These are phyloP conservation scores for Quercus gilva DNA, from an alignment of 306 rosid genomes.

Conservation along the genomic window DNA sequence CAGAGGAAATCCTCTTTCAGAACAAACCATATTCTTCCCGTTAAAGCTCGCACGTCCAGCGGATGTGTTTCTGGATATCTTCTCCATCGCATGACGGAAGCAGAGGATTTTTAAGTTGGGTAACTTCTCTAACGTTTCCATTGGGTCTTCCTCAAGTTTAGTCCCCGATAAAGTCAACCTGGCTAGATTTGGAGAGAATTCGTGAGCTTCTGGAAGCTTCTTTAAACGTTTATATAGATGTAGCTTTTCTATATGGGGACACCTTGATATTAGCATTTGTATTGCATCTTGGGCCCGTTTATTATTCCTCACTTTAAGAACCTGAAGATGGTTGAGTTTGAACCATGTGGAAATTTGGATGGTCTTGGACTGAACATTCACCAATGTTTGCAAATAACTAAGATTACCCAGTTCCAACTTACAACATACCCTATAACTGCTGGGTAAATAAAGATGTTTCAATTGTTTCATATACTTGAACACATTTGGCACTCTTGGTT, in stretches of 20 bases:
- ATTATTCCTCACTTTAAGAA: too few relatives aligned
- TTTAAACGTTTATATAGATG: slow-evolving; percentile 26
- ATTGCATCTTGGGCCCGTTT: too few relatives aligned
- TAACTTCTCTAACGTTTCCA: slow-evolving; percentile 42
- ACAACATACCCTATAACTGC: slow-evolving; percentile 23
- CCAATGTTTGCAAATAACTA: slow-evolving; percentile 43
- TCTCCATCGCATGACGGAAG: not conserved
- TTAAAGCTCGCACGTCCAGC: too few relatives aligned
- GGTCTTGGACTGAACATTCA: slow-evolving; percentile 1
- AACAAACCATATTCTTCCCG: too few relatives aligned
- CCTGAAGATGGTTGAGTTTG: slow-evolving; percentile 23
- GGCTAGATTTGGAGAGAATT: slow-evolving; percentile 33
- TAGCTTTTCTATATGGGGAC: slow-evolving; percentile 43
- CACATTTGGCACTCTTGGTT: slow-evolving; percentile 33
- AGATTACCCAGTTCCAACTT: slow-evolving; percentile 31
- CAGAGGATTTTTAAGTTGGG: slow-evolving; percentile 43
- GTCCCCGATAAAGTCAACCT: slow-evolving; percentile 29
- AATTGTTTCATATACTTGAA: slow-evolving; percentile 33
- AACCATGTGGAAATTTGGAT: not conserved
- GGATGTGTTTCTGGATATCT: accelerated
- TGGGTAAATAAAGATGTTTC: slow-evolving; percentile 49
- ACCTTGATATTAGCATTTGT: slow-evolving; percentile 14
- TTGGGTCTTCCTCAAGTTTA: slow-evolving; percentile 29
- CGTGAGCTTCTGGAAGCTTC: slow-evolving; percentile 22
- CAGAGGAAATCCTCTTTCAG: too few relatives aligned